Evolutionary conservation across 495 filamentous ascomycete genomes (phyloP).

Genomic region (Ascodesmis nigricans): DNA sequence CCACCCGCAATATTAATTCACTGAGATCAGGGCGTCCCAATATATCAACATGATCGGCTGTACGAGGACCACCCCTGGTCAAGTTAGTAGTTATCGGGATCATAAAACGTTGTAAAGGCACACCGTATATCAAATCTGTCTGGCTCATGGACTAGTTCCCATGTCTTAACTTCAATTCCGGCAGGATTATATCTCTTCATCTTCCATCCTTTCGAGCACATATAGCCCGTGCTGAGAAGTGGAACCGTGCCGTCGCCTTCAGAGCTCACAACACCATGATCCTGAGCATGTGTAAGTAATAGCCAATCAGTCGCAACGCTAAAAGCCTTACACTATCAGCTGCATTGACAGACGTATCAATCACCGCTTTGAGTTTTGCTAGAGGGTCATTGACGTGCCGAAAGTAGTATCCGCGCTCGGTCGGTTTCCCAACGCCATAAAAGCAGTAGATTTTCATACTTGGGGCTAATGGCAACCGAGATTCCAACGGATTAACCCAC

Average conservation of each 20-base stretch:
- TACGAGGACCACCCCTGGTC: slow-evolving; percentile 80
- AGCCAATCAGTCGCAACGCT: background rate
- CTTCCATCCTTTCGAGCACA: slow-evolving; percentile 88
- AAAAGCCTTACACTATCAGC: slow-evolving; percentile 23
- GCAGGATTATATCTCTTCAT: slow-evolving; percentile 88
- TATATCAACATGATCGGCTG: slow-evolving; percentile 93
- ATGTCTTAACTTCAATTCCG: slow-evolving; percentile 53
- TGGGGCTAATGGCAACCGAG: slow-evolving; percentile 67
- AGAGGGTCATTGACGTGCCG: slow-evolving; percentile 44
- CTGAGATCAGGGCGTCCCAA: slow-evolving; percentile 72
- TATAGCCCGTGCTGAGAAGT: slow-evolving; percentile 70
- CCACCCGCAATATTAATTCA: slow-evolving; percentile 71
- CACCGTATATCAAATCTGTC: slow-evolving; percentile 63
- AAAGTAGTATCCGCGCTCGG: slow-evolving; percentile 68
- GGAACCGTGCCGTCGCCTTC: slow-evolving; percentile 94
- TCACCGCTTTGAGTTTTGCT: slow-evolving; percentile 59
- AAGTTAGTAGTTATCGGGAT: slow-evolving; percentile 45
- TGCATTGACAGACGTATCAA: slow-evolving; percentile 54
- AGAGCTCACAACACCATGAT: slow-evolving; percentile 77
- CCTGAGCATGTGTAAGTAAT: slow-evolving; percentile 22
- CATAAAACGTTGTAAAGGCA: background rate
- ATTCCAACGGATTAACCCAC: slow-evolving; percentile 90
- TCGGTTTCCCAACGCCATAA: slow-evolving; percentile 77
- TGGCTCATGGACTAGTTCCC: slow-evolving; percentile 92
- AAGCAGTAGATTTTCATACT: slow-evolving; percentile 95